Conservation (phyloP, 2,329 filamentous ascomycete genomes). For the Fusarium protoensiforme region DNA sequence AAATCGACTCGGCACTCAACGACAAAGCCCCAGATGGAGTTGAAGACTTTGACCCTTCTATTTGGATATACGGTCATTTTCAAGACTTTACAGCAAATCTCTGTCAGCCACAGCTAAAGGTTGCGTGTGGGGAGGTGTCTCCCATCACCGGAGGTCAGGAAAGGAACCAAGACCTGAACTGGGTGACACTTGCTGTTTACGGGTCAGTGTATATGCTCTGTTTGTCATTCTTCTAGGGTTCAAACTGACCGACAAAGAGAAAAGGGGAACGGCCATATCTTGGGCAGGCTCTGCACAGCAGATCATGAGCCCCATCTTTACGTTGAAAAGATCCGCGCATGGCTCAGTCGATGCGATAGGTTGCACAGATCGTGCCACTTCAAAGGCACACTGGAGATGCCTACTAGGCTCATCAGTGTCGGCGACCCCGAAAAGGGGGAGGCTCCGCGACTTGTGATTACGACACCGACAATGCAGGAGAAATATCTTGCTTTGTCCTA, state of each 20-base stretch:
- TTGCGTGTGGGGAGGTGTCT: neutral
- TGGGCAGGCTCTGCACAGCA: neutral
- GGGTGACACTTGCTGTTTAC: neutral
- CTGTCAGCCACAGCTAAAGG: neutral
- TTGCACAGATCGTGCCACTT: neutral
- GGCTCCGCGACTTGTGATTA: neutral
- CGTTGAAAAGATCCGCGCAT: neutral
- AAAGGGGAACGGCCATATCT: neutral
- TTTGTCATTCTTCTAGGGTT: neutral
- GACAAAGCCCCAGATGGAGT: neutral
- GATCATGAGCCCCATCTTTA: neutral
- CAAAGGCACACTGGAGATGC: neutral
- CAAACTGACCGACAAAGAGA: neutral
- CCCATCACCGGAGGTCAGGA: neutral
- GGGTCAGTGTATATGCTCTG: neutral
- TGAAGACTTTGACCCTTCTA: neutral
- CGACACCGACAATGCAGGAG: neutral
- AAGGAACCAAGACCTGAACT: neutral
- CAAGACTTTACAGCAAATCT: neutral
- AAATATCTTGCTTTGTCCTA: constrained; percentile 7
- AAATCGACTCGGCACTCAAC: neutral
- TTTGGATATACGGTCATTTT: constrained; percentile 18
- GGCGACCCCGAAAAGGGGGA: neutral
- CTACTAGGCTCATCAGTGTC: constrained; percentile 8
- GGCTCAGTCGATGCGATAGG: neutral